These are phyloP conservation scores for Parastagonospora nodorum DNA, from an alignment of 2,329 filamentous ascomycete species.

Conservation along the genomic window DNA sequence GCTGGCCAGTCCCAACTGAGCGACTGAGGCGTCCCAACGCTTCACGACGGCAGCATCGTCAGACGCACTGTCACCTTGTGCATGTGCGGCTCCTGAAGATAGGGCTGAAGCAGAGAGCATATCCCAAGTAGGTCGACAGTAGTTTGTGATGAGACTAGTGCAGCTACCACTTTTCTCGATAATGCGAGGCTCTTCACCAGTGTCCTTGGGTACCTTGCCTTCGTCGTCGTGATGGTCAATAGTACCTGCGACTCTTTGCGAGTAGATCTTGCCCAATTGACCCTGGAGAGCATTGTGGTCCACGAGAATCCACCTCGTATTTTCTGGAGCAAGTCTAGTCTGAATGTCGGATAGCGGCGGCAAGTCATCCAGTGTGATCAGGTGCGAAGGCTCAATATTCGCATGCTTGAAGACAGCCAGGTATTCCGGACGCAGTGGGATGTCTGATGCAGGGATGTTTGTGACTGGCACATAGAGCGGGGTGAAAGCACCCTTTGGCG, in stretches of 20 bases:
- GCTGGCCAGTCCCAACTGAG: conserved; percentile 69
- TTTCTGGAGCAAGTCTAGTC: conserved; percentile 53
- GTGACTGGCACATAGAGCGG: conserved; percentile 72
- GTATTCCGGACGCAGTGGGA: conserved; percentile 75
- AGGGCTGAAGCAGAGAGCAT: conserved; percentile 49
- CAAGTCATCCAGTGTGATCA: conserved; percentile 69
- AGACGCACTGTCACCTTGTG: conserved; percentile 45
- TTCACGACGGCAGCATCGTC: conserved; percentile 41
- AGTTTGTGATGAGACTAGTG: conserved; percentile 69
- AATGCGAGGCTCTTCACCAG: conserved; percentile 60
- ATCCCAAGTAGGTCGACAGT: conserved; percentile 65
- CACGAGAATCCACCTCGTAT: conserved; percentile 73
- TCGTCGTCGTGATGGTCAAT: conserved; percentile 85
- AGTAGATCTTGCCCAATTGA: conserved; percentile 60
- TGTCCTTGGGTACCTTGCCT: conserved; percentile 54
- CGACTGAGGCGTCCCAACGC: conserved; percentile 63
- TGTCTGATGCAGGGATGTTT: conserved; percentile 70
- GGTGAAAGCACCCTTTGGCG: conserved; percentile 51
- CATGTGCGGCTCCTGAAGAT: conserved; percentile 46
- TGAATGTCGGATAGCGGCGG: conserved; percentile 58
- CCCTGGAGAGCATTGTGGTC: conserved; percentile 80
- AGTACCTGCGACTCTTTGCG: conserved; percentile 63
- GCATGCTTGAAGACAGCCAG: conserved; percentile 66
- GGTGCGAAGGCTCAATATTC: conserved; percentile 62
- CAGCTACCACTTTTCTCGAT: conserved; percentile 74